These are phyloP conservation scores for Nicotiana undulata DNA, from an alignment of 257 asterid species.

Conservation along the genomic window DNA sequence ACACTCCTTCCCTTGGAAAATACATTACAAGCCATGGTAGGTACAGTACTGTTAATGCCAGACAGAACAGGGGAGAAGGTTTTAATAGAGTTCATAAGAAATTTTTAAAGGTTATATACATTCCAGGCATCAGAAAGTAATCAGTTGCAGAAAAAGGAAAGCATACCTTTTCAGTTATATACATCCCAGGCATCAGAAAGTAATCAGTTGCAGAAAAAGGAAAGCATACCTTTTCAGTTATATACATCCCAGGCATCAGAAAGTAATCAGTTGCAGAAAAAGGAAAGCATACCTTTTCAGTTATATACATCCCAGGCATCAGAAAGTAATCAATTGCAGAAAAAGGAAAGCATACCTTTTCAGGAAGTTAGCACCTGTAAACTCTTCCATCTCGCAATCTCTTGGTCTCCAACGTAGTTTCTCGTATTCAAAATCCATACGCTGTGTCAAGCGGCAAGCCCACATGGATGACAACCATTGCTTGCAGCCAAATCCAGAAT, in stretches of 20 bases:
- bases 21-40: neutral
- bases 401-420: constrained; percentile 78
- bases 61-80: neutral
- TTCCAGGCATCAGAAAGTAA: too few relatives aligned
- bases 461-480: constrained; percentile 95
- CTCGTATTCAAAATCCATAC: constrained; percentile 81
- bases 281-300: constrained; percentile 42
- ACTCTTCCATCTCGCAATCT: constrained; percentile 62
- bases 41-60: neutral
- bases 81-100: neutral
- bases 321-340: neutral
- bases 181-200: too few relatives aligned
- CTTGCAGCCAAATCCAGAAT: constrained; percentile 83
- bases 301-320: constrained; percentile 4
- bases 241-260: constrained; percentile 1
- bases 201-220: too few relatives aligned
- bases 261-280: neutral
- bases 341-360: constrained; percentile 35
- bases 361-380: constrained; percentile 59
- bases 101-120: neutral
- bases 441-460: constrained; percentile 93
- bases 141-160: too few relatives aligned
- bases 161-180: too few relatives aligned
- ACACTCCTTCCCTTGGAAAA: neutral
- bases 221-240: too few relatives aligned